Base-by-base conservation (phyloP, 495 filamentous ascomycete species). In the Penicillium lividum region DNA sequence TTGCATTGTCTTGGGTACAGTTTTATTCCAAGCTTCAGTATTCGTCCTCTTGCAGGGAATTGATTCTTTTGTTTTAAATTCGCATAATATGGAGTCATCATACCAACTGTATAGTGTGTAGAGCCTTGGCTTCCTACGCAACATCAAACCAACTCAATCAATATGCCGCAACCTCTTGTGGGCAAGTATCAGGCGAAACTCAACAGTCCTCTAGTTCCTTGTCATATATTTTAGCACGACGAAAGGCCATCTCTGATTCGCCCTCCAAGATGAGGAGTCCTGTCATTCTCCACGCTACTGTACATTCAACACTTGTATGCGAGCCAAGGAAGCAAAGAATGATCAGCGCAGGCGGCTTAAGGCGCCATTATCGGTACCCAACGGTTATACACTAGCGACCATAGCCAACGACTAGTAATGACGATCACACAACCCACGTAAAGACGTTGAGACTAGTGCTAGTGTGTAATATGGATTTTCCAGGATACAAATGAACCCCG, bases 1-100 rank as follows among this genome's bases (percentile, higher is more conserved):
- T 13, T 29, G 29, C 31, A 34, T 36, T 11, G 25, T 27, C 50
- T 34, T 52, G 31, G 33, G 10, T 13, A 34, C 22, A 22, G 1
- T 22, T 22, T 2, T 16, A 11, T 54, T 36, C 33, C 33, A 22
- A 22, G 22, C 22, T 22, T 31, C 51, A 53, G 38, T 54, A 54
- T 58, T 38, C 46, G 52, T 58, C 47, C 28, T 33, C 33, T 40
- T 13, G 2, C 38, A 40, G 38, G 38, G n/a, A 40, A 15, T 40
- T n/a, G 38, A 40, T 16, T 16, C 15, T 40, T 13, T 7, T 40
- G 4, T 15, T 16, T 40, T 16, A 33, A 22, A 22, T 22, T 33
- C 31, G 31, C 9, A 10, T 33, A 1, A 15, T 16, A 13, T 40
- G 38, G 38, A 40, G 38, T n/a, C 38, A 13, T 5, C 13, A 40